Evolutionary conservation across 805 yeast genomes (phyloP), one percentile per base, ranked within the genome.

Genomic region (Metschnikowia vanudenii): DNA sequence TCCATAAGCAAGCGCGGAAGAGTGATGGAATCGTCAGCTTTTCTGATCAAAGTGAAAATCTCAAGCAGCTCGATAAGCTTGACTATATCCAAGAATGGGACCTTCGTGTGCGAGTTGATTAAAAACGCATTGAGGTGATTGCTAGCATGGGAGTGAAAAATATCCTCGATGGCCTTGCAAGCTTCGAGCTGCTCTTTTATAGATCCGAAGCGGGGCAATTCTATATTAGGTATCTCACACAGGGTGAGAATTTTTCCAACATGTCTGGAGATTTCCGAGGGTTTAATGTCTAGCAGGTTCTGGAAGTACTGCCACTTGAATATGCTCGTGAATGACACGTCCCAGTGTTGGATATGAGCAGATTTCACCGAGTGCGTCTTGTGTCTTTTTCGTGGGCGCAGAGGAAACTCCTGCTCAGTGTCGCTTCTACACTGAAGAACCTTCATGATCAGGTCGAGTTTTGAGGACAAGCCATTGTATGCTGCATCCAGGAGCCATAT

Each of bases 311-410:
- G 45, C 73, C 73, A 69, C 29, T 53, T 55, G 37, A 69, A 36
- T 2, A 69, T 42, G 12, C 65, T 53, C 0, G 65, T 57, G 13
- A 65, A 41, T 3, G 71, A 64, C 64, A 67, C 60, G 52, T 68
- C 67, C 74, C 73, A 69, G 19, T 34, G 26, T 20, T 14, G 28
- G 16, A 13, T 10, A 13, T 32, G 30, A 9, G 36, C 34, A 8
- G 22, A 17, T 17, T 32, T 38, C 26, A 22, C 20, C 16, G 20
- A 32, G 20, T 4, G 39, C 18, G 30, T 30, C 18, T 26, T 34
- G 32, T 22, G 43, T 18, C 47, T 35, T 29, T 29, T 37, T 35
- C 30, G 33, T 14, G 40, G 16, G 12, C 17, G 24, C 24, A 13
- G 17, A 20, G 6, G 19, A 31, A 28, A 26, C 19, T 5, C 34